phyloP scores from a whole-genome alignment of 179 eudicot genomes.

The Gypsophila paniculata region DNA sequence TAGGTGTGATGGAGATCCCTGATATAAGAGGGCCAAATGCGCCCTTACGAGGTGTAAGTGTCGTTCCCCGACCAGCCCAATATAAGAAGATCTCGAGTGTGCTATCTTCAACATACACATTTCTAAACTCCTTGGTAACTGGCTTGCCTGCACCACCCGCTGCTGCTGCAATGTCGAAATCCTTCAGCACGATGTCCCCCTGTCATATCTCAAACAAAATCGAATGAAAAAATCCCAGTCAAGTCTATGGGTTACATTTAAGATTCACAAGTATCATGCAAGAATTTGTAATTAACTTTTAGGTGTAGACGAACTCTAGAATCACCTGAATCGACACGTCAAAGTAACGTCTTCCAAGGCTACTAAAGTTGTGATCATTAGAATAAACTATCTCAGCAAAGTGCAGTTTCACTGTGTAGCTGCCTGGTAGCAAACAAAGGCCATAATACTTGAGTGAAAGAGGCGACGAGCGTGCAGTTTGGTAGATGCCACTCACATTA shows the following conservation, averaged over 20 bases:
- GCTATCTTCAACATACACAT: slow-evolving; percentile 50
- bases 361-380: slow-evolving; percentile 44
- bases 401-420: slow-evolving; percentile 73
- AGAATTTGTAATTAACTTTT: not conserved
- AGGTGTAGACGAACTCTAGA: not conserved
- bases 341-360: slow-evolving; percentile 66
- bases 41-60: slow-evolving; percentile 55
- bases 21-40: slow-evolving; percentile 91
- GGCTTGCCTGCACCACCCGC: slow-evolving; percentile 62
- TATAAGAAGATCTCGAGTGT: slow-evolving; percentile 72
- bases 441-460: slow-evolving; percentile 71
- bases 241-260: too few relatives aligned
- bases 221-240: not conserved
- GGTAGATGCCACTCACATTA: slow-evolving; percentile 43
- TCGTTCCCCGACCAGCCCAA: slow-evolving; percentile 90
- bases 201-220: slow-evolving; percentile 18
- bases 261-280: too few relatives aligned
- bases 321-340: slow-evolving; percentile 81
- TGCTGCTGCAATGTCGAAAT: slow-evolving; percentile 55
- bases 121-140: slow-evolving; percentile 32
- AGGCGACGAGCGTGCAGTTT: slow-evolving; percentile 75
- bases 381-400: slow-evolving; percentile 74
- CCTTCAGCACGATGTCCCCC: slow-evolving; percentile 54
- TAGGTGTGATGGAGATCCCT: slow-evolving; percentile 75
- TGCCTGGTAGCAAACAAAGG: slow-evolving; percentile 61